Percentiles rank a stretch among this genome's conserved stretches.
Conservation (phyloP, 768 basidiomycete species). For the Rhodotorula taiwanensis region DNA sequence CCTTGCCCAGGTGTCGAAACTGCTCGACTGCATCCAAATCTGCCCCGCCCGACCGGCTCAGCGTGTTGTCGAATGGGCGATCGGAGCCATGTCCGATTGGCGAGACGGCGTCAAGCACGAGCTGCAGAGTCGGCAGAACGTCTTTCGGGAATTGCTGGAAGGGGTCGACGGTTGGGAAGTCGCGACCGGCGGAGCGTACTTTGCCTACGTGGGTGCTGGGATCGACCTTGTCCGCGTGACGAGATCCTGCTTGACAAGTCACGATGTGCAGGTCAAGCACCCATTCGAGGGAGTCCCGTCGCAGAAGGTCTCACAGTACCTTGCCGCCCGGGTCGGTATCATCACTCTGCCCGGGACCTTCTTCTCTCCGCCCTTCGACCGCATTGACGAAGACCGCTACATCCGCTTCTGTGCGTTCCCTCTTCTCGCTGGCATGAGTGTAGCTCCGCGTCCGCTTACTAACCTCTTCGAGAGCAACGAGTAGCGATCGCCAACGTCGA, state of each 20-base stretch:
- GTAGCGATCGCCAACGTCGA: conserved; percentile 36
- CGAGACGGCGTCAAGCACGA: conserved; percentile 53
- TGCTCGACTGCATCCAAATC: conserved; percentile 68
- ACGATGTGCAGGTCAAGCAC: conserved; percentile 44
- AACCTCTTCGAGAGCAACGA: too few species aligned
- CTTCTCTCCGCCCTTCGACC: conserved; percentile 20
- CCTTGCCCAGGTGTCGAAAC: conserved; percentile 53
- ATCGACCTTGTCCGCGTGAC: not conserved
- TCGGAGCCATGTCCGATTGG: conserved; percentile 54
- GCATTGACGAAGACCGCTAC: conserved; percentile 21
- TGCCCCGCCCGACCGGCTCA: conserved; percentile 71
- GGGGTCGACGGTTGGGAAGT: conserved; percentile 54
- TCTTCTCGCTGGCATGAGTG: too few species aligned
- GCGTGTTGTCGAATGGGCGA: conserved; percentile 55
- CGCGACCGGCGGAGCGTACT: conserved; percentile 65
- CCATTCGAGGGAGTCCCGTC: conserved; percentile 54
- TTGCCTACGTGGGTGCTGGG: conserved; percentile 59
- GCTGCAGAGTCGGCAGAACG: conserved; percentile 52
- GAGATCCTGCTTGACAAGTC: too few species aligned
- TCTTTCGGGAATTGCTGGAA: conserved; percentile 55
- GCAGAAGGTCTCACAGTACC: conserved; percentile 53
- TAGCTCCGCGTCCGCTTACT: not conserved
- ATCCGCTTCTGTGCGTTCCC: conserved; percentile 30
- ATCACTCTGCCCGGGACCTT: conserved; percentile 55
- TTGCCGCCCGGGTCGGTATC: conserved; percentile 61